Base-by-base conservation (phyloP, 1,284 basidiomycete species). In the Heterobasidion annosum region DNA sequence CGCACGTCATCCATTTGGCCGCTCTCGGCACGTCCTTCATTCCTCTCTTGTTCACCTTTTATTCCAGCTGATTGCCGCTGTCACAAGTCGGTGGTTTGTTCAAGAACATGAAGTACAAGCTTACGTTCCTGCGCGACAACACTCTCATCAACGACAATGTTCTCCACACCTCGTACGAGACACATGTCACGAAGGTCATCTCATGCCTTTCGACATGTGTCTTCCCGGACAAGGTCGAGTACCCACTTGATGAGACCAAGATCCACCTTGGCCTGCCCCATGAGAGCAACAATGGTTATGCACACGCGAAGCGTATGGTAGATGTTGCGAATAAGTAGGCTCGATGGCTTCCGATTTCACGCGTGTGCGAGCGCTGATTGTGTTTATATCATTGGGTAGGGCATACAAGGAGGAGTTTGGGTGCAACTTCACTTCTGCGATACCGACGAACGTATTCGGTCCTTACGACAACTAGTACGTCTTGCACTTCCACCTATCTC, bases 401-500 rank as follows among this genome's bases (percentile, higher is more conserved):
- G 92, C 92, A 1, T 95, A 95, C 76, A 85, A 92, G 69, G 89
- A 93, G 61, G 85, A 94, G 68, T 93, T 86, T 63, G 93, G 92
- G 9, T 83, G 82, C 70, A 90, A 91, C 70, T 95, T 94, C 66
- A 94, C 92, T 1, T 89, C 89, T 35, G 91, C 92, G 10, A 95
- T 96, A 64, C 93, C 93, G 1, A 95, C 93, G 9, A 95, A 93
- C 66, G 83, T 95, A 15, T 95, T 94, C 65, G 92, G 93, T 8
- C 86, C 87, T 1, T 67, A 88, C 62, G 88, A 91, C 66, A 91
- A 90, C 71, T 90, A 83, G 87, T 88, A 58, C 54, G 76, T 57
- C 34, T 13, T 40, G 34, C 15, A 16, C 33, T 53, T n/a, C 54
- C 44, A 42, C 45, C 51, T 10, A 47, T 51, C 35, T 13, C 44